Evolutionary conservation across 495 filamentous ascomycete species (phyloP), one percentile per base, ranked within the genome.

Genomic region (Beverwykella pulmonaria): DNA sequence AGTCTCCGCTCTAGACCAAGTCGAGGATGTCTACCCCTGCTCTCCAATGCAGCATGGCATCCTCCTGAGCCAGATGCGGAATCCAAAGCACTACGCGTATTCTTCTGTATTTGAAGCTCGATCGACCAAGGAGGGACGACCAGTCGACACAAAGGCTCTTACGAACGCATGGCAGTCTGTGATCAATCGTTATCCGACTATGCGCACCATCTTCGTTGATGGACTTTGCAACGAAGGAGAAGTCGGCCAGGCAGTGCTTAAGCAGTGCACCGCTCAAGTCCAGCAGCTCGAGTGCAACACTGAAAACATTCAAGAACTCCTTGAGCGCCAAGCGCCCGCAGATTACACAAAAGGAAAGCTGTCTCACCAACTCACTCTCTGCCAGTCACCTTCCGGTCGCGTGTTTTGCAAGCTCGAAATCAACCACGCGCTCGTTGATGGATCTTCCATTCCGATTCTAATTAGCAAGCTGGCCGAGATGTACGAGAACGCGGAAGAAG

Each of bases 361-460:
- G 14, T 78, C 79, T 0, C 83, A 86, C 62, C 83, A 84, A 53
- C 48, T 82, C 34, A 80, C 77, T 0, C 72, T 81, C 25, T 84
- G 76, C 65, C 75, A 67, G 48, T 79, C 80, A 2, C 58, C 62
- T 6, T 73, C 63, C 25, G 76, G 76, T 0, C 69, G 73, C 12
- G 75, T 84, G 0, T 67, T 79, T 0, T 68, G 80, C 30, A 83
- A 82, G 58, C 63, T 87, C 9, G 84, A 87, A 47, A 72, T 87
- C 22, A 87, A 79, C 64, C 82, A 86, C 70, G 77, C 81, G 19
- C 73, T 80, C 12, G 78, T 81, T 74, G 79, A 85, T 75, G 82
- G 76, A 1, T 14, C 12, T 30, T 83, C 82, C 0, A 79, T 81
- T 56, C 78, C 79, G 0, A 75, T 79, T 20, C 79, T 84, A 14